A percentile compares a stretch with the other conserved stretches of the same genome.
phyloP scores from a whole-genome alignment of 176 grass and related monocot species.

The Hordeum vulgare region MorexV3_pseudomolecules_assembly NC_058524.1:117806768-117807267 shows the following conservation, averaged over 20 bases:
- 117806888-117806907: background rate
- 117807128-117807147: background rate
- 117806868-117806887: background rate
- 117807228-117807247: constrained; percentile 98
- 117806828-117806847: background rate
- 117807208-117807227: background rate
- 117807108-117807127: background rate
- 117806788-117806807: background rate
- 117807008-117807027: background rate
- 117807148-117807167: background rate
- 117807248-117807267: constrained; percentile 79
- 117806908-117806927: background rate
- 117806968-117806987: background rate
- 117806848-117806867: background rate
- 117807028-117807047: background rate
- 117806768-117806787: background rate
- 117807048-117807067: background rate
- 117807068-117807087: background rate
- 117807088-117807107: background rate
- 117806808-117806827: background rate
- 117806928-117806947: background rate
- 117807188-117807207: background rate
- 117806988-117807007: background rate
- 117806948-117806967: background rate
- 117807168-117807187: background rate